phyloP scores from a whole-genome alignment of 2,329 filamentous ascomycete species.

The Venturiaceae sp. region DNA sequence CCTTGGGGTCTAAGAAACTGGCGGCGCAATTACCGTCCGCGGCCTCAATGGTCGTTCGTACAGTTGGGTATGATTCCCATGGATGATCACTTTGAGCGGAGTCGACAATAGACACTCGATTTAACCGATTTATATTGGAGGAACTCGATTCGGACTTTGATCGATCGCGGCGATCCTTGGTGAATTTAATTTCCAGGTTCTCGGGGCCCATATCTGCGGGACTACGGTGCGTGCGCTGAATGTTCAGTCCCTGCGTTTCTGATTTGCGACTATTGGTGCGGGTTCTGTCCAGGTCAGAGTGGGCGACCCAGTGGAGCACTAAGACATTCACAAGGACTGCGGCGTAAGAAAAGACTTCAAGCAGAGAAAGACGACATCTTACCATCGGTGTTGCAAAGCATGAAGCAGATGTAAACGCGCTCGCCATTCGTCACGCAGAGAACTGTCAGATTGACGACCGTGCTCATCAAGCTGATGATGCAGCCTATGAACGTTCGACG shows the following conservation, averaged over 20 bases:
- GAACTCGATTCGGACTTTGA: no score
- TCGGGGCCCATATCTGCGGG: no score
- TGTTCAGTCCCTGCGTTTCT: not conserved
- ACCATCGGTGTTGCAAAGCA: conserved; percentile 57
- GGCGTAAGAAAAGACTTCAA: not conserved
- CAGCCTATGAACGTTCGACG: conserved; percentile 51
- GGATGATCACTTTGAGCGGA: not conserved
- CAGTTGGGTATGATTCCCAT: not conserved
- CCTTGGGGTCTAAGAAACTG: not conserved
- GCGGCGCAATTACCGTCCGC: not conserved
- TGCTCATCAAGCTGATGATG: conserved; percentile 46
- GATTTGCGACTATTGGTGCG: not conserved
- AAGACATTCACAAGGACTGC: conserved; percentile 49
- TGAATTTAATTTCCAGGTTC: no score
- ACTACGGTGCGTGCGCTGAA: not conserved
- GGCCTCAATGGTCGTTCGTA: not conserved
- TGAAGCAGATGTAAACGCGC: conserved; percentile 55
- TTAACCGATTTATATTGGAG: not conserved
- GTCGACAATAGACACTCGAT: not conserved
- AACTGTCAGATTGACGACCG: conserved; percentile 49
- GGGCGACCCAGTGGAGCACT: conserved; percentile 52
- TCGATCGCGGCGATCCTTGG: no score
- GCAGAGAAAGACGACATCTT: conserved; percentile 1
- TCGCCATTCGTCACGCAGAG: conserved; percentile 51
- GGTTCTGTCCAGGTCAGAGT: conserved; percentile 10